Evolutionary conservation across 2,329 filamentous ascomycete species (phyloP).

Genomic region (Pseudocercospora ulei): DNA sequence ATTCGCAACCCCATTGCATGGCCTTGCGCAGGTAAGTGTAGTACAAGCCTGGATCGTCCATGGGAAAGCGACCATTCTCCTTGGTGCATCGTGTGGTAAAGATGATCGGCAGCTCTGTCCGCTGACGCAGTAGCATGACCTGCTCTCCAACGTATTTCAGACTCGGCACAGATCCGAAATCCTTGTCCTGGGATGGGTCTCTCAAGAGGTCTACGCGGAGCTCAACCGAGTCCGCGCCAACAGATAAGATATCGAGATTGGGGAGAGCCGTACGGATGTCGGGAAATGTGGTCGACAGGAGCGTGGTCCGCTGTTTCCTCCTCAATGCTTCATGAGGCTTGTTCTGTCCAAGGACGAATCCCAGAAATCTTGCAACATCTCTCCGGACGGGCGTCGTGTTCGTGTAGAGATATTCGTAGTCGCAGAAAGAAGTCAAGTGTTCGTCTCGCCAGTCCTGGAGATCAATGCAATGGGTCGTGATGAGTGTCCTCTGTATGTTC

Average conservation of each 20-base stretch:
- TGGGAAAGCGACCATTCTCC: conserved; percentile 76
- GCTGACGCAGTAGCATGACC: conserved; percentile 71
- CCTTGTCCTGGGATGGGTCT: conserved; percentile 56
- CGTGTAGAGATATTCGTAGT: conserved; percentile 81
- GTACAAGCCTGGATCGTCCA: conserved; percentile 65
- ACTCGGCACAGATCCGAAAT: conserved; percentile 59
- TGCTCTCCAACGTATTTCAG: conserved; percentile 78
- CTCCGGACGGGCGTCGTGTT: conserved; percentile 60
- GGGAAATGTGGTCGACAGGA: conserved; percentile 81
- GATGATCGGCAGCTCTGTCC: conserved; percentile 80
- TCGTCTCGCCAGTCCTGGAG: conserved; percentile 51
- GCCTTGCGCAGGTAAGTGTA: conserved; percentile 73
- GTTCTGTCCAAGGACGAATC: conserved; percentile 69
- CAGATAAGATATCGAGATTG: conserved; percentile 77
- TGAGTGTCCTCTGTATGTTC: conserved; percentile 52
- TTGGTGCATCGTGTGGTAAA: conserved; percentile 74
- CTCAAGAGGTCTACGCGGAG: conserved; percentile 72
- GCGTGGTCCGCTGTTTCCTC: conserved; percentile 67
- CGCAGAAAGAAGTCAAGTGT: conserved; percentile 55
- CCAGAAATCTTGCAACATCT: conserved; percentile 68
- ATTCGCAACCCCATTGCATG: conserved; percentile 82
- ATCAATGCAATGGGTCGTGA: conserved; percentile 68
- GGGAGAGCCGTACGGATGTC: conserved; percentile 73
- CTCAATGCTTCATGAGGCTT: conserved; percentile 67
- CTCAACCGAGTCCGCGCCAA: conserved; percentile 77